Percentiles rank a stretch among this genome's conserved stretches.
These are phyloP conservation scores for Entonaema liquescens DNA, from an alignment of 495 filamentous ascomycete genomes.

Conservation along the genomic window DNA sequence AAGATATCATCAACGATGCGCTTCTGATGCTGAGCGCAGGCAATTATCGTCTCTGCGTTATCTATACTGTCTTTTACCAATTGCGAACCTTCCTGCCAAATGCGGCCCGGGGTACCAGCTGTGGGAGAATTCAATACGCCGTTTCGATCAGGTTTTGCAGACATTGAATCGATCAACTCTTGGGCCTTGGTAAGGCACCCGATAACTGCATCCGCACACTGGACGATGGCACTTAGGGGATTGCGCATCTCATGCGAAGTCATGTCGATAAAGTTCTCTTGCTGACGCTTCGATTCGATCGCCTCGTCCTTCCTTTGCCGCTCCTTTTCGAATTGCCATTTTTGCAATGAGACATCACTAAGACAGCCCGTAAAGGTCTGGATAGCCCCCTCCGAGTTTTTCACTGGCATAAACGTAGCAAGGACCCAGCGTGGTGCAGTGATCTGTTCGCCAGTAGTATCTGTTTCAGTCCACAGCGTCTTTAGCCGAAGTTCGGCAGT, in stretches of 20 bases:
- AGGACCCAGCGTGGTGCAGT: slow-evolving; percentile 64
- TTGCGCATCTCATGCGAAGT: slow-evolving; percentile 90
- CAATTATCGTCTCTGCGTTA: slow-evolving; percentile 81
- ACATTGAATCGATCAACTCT: slow-evolving; percentile 26
- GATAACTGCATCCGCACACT: slow-evolving; percentile 81
- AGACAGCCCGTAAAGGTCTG: slow-evolving; percentile 75
- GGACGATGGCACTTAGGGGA: slow-evolving; percentile 79
- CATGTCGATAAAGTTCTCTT: slow-evolving; percentile 89
- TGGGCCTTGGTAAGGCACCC: slow-evolving; percentile 57
- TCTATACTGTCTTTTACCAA: slow-evolving; percentile 71
- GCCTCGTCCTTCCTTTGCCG: slow-evolving; percentile 68
- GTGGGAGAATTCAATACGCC: not conserved
- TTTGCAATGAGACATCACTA: slow-evolving; percentile 64
- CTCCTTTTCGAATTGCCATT: slow-evolving; percentile 70
- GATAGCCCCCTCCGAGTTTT: slow-evolving; percentile 61
- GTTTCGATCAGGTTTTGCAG: not conserved
- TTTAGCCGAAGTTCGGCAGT: slow-evolving; percentile 75
- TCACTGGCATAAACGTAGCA: slow-evolving; percentile 74
- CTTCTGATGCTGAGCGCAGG: slow-evolving; percentile 85
- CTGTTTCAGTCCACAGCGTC: slow-evolving; percentile 64
- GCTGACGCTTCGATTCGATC: slow-evolving; percentile 70
- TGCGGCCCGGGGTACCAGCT: not conserved
- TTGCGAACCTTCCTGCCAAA: slow-evolving; percentile 44
- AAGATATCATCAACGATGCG: slow-evolving; percentile 82
- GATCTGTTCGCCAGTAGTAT: slow-evolving; percentile 66